Conservation (phyloP, 805 yeast genomes). For the Suhomyces prunicola region DNA sequence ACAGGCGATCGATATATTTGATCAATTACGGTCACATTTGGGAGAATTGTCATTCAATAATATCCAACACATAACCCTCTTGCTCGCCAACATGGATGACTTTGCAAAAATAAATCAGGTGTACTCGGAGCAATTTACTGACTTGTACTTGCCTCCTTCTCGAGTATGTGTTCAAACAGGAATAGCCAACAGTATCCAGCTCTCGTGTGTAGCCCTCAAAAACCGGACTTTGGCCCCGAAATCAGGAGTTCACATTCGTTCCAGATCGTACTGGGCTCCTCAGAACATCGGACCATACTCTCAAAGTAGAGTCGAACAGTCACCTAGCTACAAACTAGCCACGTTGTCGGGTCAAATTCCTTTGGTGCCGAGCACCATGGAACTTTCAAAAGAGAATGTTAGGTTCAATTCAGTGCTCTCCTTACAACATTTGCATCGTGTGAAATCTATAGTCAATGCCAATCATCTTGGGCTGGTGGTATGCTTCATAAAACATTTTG, state of each 20-base stretch:
- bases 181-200: conserved; percentile 45
- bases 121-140: conserved; percentile 54
- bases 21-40: conserved; percentile 37
- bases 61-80: conserved; percentile 58
- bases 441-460: conserved; percentile 53
- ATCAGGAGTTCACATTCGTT: conserved; percentile 83
- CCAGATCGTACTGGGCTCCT: conserved; percentile 97
- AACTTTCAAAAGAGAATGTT: conserved; percentile 22
- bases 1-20: conserved; percentile 52
- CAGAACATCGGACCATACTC: conserved; percentile 98
- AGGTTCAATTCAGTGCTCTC: conserved; percentile 49
- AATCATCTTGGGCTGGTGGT: conserved; percentile 44
- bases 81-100: conserved; percentile 60
- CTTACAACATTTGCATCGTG: conserved; percentile 69
- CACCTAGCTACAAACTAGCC: conserved; percentile 42
- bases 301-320: conserved; percentile 60
- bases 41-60: conserved; percentile 35
- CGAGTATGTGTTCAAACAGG: conserved; percentile 75
- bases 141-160: conserved; percentile 75
- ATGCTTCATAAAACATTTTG: conserved; percentile 49
- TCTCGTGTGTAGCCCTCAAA: conserved; percentile 57
- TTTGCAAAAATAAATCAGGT: conserved; percentile 61
- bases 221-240: conserved; percentile 28
- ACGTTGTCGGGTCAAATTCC: conserved; percentile 90
- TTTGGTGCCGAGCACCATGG: conserved; percentile 70